Percentiles rank a stretch among this genome's conserved stretches.
These are phyloP conservation scores for Barnettozyma sp. DNA, from an alignment of 805 yeast species.

Conservation along the genomic window DNA sequence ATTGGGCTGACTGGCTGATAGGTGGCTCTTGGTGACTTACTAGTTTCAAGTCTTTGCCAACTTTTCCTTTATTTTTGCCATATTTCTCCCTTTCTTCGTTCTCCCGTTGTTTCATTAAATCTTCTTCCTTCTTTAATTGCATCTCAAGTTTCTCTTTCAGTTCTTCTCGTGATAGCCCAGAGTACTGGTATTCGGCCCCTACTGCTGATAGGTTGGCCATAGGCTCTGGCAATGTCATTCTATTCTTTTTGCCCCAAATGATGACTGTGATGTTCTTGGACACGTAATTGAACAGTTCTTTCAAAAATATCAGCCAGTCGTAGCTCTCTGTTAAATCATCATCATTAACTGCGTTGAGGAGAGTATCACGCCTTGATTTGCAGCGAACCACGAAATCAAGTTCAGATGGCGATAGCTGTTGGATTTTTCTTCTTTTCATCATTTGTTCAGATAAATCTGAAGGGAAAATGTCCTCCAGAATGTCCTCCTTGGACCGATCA, in stretches of 20 bases:
- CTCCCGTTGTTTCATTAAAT: constrained; percentile 14
- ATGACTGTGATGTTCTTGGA: constrained; percentile 65
- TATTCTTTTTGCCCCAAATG: constrained; percentile 58
- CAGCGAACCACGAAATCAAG: constrained; percentile 72
- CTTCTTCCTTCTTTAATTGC: constrained; percentile 14
- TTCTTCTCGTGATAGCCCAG: constrained; percentile 20
- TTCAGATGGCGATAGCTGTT: constrained; percentile 63
- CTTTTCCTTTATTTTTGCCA: background rate
- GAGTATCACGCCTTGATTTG: constrained; percentile 56
- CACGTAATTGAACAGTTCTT: constrained; percentile 71
- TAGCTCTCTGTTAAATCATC: constrained; percentile 60
- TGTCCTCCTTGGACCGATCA: constrained; percentile 53
- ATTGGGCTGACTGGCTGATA: no score
- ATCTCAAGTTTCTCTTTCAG: constrained; percentile 14
- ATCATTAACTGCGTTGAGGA: constrained; percentile 41
- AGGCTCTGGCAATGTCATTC: constrained; percentile 20
- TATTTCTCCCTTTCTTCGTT: constrained; percentile 5
- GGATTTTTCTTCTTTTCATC: constrained; percentile 30
- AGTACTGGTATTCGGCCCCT: constrained; percentile 5
- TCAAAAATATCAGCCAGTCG: constrained; percentile 80
- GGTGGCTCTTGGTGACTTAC: background rate
- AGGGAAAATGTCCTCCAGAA: constrained; percentile 74
- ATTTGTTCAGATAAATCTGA: constrained; percentile 40
- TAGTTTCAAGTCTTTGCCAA: background rate
- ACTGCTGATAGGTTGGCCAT: constrained; percentile 6